phyloP scores from a whole-genome alignment of 495 filamentous ascomycete species.

The Aspergillus affinis region DNA sequence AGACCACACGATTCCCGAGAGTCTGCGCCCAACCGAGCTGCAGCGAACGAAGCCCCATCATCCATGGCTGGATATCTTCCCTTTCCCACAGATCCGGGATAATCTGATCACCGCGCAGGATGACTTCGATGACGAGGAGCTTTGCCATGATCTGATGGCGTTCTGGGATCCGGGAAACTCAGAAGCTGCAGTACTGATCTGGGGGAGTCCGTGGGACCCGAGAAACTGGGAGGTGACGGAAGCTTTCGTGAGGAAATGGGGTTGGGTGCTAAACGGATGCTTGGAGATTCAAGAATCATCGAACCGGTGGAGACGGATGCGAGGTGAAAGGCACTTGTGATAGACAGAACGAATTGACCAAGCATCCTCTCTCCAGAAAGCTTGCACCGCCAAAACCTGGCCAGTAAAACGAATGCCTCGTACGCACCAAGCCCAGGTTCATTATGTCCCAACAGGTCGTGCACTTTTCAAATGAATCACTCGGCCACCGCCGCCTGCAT shows the following conservation, averaged over 20 bases:
- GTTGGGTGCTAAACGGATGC: constrained; percentile 26
- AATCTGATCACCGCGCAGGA: constrained; percentile 25
- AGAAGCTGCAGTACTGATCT: constrained; percentile 23
- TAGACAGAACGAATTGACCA: too few relatives aligned
- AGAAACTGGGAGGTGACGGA: constrained; percentile 31
- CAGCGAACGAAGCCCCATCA: constrained; percentile 17
- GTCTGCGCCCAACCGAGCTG: constrained; percentile 11
- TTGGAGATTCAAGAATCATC: constrained; percentile 19
- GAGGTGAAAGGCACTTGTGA: constrained; percentile 16
- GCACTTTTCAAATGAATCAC: constrained; percentile 55
- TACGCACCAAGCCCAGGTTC: not conserved
- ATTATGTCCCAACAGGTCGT: constrained; percentile 46
- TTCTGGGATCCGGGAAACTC: constrained; percentile 19
- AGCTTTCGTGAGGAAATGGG: constrained; percentile 31
- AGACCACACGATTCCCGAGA: constrained; percentile 3
- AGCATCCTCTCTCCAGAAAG: too few relatives aligned
- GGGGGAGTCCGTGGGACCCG: constrained; percentile 32
- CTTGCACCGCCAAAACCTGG: not conserved
- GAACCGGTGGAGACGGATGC: constrained; percentile 23
- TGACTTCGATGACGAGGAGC: constrained; percentile 20
- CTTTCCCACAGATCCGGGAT: constrained; percentile 32
- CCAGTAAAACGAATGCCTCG: too few relatives aligned
- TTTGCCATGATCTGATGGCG: constrained; percentile 27
- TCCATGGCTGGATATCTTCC: constrained; percentile 33
- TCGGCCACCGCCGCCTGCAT: constrained; percentile 36